phyloP scores from a whole-genome alignment of 805 yeast species.

The Saccharomycopsis javanensis region DNA sequence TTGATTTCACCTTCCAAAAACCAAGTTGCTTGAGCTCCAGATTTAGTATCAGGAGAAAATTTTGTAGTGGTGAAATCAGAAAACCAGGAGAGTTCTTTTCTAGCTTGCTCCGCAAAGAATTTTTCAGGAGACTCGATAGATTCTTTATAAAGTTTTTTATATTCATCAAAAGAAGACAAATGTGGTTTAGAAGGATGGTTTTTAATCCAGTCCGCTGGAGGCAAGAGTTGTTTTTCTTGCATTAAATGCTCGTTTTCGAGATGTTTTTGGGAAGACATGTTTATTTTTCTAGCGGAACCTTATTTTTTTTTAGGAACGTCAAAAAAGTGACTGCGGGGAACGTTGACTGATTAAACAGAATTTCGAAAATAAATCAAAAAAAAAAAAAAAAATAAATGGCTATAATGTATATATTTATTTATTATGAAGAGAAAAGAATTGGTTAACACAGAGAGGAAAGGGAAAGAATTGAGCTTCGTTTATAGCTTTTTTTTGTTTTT shows the following conservation, averaged over 20 bases:
- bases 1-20: constrained; percentile 71
- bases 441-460: too few relatives aligned
- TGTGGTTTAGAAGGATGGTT: constrained; percentile 38
- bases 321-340: too few relatives aligned
- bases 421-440: too few relatives aligned
- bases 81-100: constrained; percentile 41
- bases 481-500: too few relatives aligned
- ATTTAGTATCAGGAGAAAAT: constrained; percentile 28
- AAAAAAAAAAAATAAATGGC: too few relatives aligned
- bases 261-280: not conserved
- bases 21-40: constrained; percentile 56
- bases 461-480: too few relatives aligned
- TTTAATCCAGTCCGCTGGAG: constrained; percentile 16
- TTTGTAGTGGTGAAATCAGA: constrained; percentile 40
- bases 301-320: too few relatives aligned
- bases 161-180: constrained; percentile 40
- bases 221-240: constrained; percentile 23
- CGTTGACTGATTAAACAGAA: too few relatives aligned
- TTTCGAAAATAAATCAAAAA: too few relatives aligned
- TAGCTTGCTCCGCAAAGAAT: constrained; percentile 48
- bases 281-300: too few relatives aligned
- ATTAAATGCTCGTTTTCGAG: constrained; percentile 26
- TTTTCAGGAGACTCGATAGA: constrained; percentile 45
- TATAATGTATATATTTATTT: too few relatives aligned
- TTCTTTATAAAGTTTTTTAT: constrained; percentile 41